A percentile compares a stretch with the other conserved stretches of the same genome.
Evolutionary conservation across 306 rosid species (phyloP).

Genomic region (Begonia masoniana): DNA sequence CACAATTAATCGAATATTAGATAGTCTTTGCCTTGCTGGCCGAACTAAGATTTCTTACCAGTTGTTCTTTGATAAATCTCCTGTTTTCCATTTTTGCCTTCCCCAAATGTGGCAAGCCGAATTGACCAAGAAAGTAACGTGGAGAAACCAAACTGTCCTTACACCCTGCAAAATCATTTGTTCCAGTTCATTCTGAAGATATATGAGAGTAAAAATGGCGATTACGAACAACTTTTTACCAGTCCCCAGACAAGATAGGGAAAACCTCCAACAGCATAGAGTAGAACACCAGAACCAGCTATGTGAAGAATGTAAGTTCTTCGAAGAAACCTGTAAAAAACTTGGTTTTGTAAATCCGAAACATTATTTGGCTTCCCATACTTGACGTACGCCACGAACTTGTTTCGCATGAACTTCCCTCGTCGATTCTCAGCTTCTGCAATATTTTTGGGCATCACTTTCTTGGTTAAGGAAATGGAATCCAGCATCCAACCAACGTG

Average conservation of each 20-base stretch:
- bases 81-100: constrained; percentile 46
- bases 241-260: constrained; percentile 88
- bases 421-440: background rate
- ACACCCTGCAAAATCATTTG: constrained; percentile 42
- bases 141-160: constrained; percentile 65
- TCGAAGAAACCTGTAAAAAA: constrained; percentile 48
- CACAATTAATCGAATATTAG: too few species aligned
- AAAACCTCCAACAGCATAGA: constrained; percentile 66
- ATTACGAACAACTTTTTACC: constrained; percentile 20
- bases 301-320: constrained; percentile 58
- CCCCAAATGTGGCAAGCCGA: constrained; percentile 97
- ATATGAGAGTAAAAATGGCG: too few species aligned
- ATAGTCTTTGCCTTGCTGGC: too few species aligned
- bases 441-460: constrained; percentile 21
- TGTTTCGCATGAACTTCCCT: background rate
- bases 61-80: constrained; percentile 64
- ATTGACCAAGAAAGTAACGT: constrained; percentile 71
- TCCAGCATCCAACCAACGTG: constrained; percentile 79
- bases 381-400: constrained; percentile 23
- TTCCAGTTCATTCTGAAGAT: too few species aligned
- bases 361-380: constrained; percentile 63
- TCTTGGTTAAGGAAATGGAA: constrained; percentile 26
- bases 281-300: constrained; percentile 45
- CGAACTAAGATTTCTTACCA: constrained; percentile 39
- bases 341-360: constrained; percentile 58